Conservation (phyloP, 192 early-diverging fungal species). For the Rhizoclosmatium sp. region DNA sequence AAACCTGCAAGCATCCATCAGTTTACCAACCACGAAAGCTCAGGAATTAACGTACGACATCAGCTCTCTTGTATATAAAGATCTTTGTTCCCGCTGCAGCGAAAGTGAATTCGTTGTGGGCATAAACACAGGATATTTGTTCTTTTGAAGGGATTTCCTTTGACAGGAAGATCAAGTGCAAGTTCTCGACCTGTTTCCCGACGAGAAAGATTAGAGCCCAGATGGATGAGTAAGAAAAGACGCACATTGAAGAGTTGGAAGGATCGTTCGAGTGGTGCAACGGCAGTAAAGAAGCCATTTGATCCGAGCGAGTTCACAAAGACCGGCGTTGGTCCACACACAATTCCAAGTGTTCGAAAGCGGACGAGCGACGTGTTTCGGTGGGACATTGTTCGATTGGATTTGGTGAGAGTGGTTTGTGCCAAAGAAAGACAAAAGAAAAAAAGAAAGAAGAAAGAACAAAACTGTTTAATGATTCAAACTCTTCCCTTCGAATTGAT, state of each 20-base stretch:
- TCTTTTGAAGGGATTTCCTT: constrained; percentile 25
- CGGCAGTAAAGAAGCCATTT: constrained; percentile 82
- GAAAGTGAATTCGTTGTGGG: constrained; percentile 75
- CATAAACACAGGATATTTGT: constrained; percentile 56
- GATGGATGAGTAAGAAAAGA: constrained; percentile 59
- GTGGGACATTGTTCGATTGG: neutral
- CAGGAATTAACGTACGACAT: constrained; percentile 58
- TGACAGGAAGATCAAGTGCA: constrained; percentile 31
- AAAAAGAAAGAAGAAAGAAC: neutral
- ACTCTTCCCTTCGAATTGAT: no score
- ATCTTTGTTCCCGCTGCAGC: constrained; percentile 73
- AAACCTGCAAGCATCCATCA: constrained; percentile 1
- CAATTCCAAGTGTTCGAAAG: constrained; percentile 91
- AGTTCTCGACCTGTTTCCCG: constrained; percentile 14
- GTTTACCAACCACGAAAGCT: neutral
- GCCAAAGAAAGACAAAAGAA: neutral
- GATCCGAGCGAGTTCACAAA: constrained; percentile 79
- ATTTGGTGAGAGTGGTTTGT: neutral
- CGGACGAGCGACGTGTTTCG: constrained; percentile 61
- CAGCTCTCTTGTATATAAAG: constrained; percentile 71
- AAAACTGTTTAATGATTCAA: neutral
- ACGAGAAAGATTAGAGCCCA: constrained; percentile 46
- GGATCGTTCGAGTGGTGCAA: constrained; percentile 74
- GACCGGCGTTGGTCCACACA: constrained; percentile 83
- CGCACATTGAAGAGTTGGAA: constrained; percentile 90